Evolutionary conservation across 345 rosid genomes (phyloP), one percentile per base, ranked within the genome.

Genomic region (Eucalyptus erythrocorys): DNA sequence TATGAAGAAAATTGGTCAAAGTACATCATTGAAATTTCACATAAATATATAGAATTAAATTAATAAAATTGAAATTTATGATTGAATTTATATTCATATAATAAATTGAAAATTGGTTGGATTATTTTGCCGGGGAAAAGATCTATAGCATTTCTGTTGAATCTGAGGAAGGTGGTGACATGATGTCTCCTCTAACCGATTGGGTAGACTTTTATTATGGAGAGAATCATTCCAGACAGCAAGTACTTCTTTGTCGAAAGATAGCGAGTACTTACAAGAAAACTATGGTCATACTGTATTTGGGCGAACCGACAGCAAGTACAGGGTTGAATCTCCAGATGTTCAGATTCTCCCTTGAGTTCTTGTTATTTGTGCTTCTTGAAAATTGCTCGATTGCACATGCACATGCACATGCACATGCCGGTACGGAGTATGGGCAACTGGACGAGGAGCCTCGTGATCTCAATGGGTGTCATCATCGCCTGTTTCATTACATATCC

Each of bases 1-100:
- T 37, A 3, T 1, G 2, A 6, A 12, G 15, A 37, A 76, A 76
- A 40, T 76, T 76, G 13, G 2, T 10, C 5, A 22, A 76, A 76
- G 7, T 13, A 76, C 7, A 21, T 40, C 1, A 76, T 21, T 21
- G 47, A 76, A 68, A 40, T 76, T 76, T 76, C 7, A 6, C 0
- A 12, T 11, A 76, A 9, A 37, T 16, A 4, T 37, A 9, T 71
- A 19, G 1, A 21, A 71, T 3, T 37, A 37, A 76, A 37, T 21
- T 32, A 37, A 2, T 7, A 5, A 76, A 19, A 76, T 68, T 32
- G 6, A 37, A 37, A 4, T 68, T n/a, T 32, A 32, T 8, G 4
- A 10, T 10, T 76, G 1, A 37, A 37, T 76, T 10, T 2, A 40
- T 3, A 22, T 76, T 6, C 6, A 0, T 76, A 10, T 2, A 10